Evolutionary conservation across 2,329 filamentous ascomycete genomes (phyloP), one percentile per base, ranked within the genome.

Genomic region (Arthrobotrys conoides): DNA sequence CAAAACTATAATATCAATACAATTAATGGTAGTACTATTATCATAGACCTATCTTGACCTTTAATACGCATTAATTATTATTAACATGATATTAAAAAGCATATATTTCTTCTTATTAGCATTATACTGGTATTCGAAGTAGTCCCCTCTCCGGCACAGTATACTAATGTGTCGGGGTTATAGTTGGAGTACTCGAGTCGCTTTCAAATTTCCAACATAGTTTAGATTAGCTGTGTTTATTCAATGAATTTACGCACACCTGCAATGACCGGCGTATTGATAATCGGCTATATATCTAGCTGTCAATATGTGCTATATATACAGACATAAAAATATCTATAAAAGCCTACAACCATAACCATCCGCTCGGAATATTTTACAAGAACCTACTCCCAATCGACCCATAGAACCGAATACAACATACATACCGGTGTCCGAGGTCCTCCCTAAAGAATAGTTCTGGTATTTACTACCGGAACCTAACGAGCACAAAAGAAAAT

Each of bases 371-470:
- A 33, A 33, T 33, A 33, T 4, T 46, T 12, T 16, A 46, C 41
- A n/a, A 46, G 41, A 46, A 46, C 3, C 41, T 46, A 12, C 41
- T 46, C 41, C 41, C 16, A n/a, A n/a, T 46, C 3, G 12, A 46
- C 16, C 41, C 41, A 33, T 33, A 33, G 12, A 46, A 46, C 41
- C 41, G 44, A 48, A 48, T 48, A 48, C 44, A 48, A 48, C 16
- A 48, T 5, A 48, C 16, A 48, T 5, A 20, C 16, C 27, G 27
- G 27, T 30, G 9, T 20, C 8, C 44, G 44, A 48, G n/a, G n/a
- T 20, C 12, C 44, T 48, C 44, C 44, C 44, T 48, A 48, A 48
- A 48, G 12, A 48, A 48, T 14, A 48, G 6, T 18, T 20, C 44
- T 48, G 16, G 44, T 48, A 48, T 18, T 48, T 6, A 16, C 44